Percentiles rank a stretch among this genome's conserved stretches.
Conservation (phyloP, 208 protist genomes). For the Crithidia fasciculata region DNA sequence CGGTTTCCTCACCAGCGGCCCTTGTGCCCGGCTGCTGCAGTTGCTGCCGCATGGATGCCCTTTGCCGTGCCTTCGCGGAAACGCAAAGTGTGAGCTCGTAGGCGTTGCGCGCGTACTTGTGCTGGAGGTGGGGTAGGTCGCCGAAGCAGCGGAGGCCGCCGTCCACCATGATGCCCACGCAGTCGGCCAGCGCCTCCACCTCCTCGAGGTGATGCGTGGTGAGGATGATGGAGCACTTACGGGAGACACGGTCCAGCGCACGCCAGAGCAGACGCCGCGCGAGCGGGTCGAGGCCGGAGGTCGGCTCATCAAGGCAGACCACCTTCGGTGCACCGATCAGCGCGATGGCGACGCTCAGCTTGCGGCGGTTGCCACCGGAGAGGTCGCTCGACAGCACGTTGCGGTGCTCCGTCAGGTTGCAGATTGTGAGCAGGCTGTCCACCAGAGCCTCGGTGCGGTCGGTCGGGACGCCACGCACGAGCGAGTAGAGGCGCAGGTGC, state of each 20-base stretch:
- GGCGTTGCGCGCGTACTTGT: conserved; percentile 81
- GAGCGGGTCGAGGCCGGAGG: conserved; percentile 73
- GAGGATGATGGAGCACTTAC: conserved; percentile 71
- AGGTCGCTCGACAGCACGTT: conserved; percentile 39
- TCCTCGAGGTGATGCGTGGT: conserved; percentile 95
- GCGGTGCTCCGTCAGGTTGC: conserved; percentile 38
- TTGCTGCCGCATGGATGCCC: not conserved
- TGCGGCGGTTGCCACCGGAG: conserved; percentile 82
- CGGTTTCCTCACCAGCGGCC: not conserved
- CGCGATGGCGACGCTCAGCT: conserved; percentile 77
- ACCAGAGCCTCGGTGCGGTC: conserved; percentile 29
- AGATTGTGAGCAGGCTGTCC: conserved; percentile 34
- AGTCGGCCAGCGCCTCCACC: conserved; percentile 81
- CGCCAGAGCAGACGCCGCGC: conserved; percentile 72
- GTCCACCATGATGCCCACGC: conserved; percentile 90
- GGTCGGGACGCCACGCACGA: conserved; percentile 73
- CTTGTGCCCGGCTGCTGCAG: not conserved
- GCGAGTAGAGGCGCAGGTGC: conserved; percentile 90
- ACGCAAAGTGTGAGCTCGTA: conserved; percentile 72
- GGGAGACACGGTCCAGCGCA: conserved; percentile 53
- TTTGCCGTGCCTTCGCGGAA: conserved; percentile 11
- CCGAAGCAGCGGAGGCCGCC: conserved; percentile 90
- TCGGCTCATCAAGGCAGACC: conserved; percentile 83
- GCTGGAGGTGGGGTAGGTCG: conserved; percentile 78
- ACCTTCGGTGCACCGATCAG: conserved; percentile 70